Base-by-base conservation (phyloP, 495 filamentous ascomycete species). In the Jackrogersella minutella region DNA sequence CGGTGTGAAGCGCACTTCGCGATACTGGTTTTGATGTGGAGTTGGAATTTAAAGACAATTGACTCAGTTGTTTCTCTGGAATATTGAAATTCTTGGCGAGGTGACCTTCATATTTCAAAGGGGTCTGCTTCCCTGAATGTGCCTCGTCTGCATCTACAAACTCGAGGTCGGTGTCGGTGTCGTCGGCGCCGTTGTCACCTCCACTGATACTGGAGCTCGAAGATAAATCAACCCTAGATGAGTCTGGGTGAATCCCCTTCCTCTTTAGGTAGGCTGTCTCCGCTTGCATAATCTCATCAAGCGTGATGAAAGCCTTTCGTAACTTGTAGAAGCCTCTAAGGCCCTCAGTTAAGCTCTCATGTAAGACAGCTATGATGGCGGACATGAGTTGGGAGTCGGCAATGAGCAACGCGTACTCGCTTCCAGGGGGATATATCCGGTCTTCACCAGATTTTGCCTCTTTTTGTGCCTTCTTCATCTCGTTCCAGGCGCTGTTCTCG, bases 251-350 rank as follows among this genome's bases (percentile, higher is more conserved):
- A 5, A 72, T 50, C 0, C 66, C 70, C 17, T 69, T 68, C 40
- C 47, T 73, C n/a, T 73, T 73, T 22, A 86, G 28, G 54, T 81
- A 81, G 11, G 74, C 74, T 2, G 58, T 62, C 64, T 86, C 83
- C 3, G 81, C 69, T 37, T 79, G 64, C 69, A 85, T 77, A 58
- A 99, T 90, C 4, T 82, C 84, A 73, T 97, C 90, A 14, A 99
- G 80, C 3, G 94, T 90, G 21, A 91, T 79, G 71, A 90, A 98
- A 5, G 95, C 95, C 69, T 93, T 97, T 63, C 96, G 83, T 73
- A 99, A 74, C 74, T 93, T 95, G 74, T 97, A 97, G 66, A 98
- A 97, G 1, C 91, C 92, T 75, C 89, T 91, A 72, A 99, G 85
- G 43, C 87, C 92, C 68, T 98, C 95, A 0, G 94, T 95, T 66